Evolutionary conservation across 192 early-diverging fungal species (phyloP), one percentile per base, ranked within the genome.

Genomic region (Entophlyctis luteolus): DNA sequence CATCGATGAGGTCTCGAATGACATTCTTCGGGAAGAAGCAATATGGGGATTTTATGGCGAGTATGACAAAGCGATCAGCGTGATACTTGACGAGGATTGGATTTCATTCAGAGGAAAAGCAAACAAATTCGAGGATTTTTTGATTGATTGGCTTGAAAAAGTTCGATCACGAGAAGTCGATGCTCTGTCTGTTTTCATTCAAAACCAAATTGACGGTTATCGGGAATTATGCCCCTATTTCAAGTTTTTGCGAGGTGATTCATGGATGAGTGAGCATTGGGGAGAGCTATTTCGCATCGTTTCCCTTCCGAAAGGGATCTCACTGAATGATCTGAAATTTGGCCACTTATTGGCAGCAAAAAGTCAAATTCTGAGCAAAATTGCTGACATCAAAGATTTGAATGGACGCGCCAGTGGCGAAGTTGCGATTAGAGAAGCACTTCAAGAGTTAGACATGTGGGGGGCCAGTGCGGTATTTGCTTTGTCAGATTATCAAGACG

Each of bases 381-480:
- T 84, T 16, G 65, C 76, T n/a, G 71, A 75, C 22, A 68, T 85
- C 27, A 81, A 84, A 53, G 83, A 85, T 38, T 62, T 85, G 27
- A 84, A 83, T 56, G 79, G 68, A 39, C 60, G 83, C 2, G 83
- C 81, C 1, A 82, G 75, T 68, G 83, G 81, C 3, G 83, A 85
- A 70, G 69, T 84, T 29, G 69, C 79, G 5, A 85, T 85, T 25
- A 34, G 83, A 32, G 83, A 85, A 68, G 83, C 83, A 4, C 67
- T 85, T 20, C 77, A 84, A 57, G 83, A 85, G 46, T 37, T 85
- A 20, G 83, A 85, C 23, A 76, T 84, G 54, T 85, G 83, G 83
- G 83, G 79, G 14, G 83, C 77, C 18, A 67, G 75, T 14, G 70
- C 81, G 4, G 65, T 55, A 27, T 85, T 85, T 73, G 39, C 77